Conservation (phyloP, 2,329 filamentous ascomycete species). For the Trichoderma harzianum region DNA sequence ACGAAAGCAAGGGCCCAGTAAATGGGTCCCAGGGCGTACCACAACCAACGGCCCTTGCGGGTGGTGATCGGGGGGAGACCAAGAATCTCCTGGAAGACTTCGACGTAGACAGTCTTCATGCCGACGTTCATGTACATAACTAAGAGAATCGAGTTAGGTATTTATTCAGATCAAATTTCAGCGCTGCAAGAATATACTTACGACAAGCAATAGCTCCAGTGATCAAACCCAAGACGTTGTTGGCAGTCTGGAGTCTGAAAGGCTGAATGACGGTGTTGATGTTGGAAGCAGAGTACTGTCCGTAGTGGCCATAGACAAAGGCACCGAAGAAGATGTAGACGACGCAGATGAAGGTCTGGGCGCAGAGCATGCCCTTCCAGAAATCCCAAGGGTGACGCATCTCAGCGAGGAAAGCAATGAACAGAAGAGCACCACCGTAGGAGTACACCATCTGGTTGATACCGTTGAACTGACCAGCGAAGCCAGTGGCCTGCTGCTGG, state of each 20-base stretch:
- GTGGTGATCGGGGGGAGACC: conserved; percentile 6
- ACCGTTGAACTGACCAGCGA: conserved; percentile 13
- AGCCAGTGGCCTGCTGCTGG: conserved; percentile 10
- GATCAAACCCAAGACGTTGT: conserved; percentile 7
- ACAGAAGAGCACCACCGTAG: conserved; percentile 11
- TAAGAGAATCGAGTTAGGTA: background rate
- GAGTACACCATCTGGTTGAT: conserved; percentile 16
- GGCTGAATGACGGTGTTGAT: conserved; percentile 12
- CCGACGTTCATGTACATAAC: conserved; percentile 17
- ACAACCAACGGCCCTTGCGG: conserved; percentile 7
- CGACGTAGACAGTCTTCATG: conserved; percentile 15
- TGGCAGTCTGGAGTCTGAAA: background rate
- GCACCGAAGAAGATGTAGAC: conserved; percentile 17
- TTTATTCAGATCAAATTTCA: background rate
- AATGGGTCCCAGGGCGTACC: conserved; percentile 11
- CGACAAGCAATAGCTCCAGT: conserved; percentile 13
- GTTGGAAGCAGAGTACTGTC: conserved; percentile 15
- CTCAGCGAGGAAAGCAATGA: conserved; percentile 12
- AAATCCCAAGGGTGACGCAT: conserved; percentile 14
- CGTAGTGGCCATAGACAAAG: conserved; percentile 14
- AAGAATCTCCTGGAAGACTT: conserved; percentile 11
- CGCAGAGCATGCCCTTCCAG: conserved; percentile 15
- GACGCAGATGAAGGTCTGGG: conserved; percentile 12
- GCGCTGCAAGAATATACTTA: background rate
- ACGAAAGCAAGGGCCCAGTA: conserved; percentile 16